Base-by-base conservation (phyloP, 257 asterid species). In the Solanum dulcamara region DNA sequence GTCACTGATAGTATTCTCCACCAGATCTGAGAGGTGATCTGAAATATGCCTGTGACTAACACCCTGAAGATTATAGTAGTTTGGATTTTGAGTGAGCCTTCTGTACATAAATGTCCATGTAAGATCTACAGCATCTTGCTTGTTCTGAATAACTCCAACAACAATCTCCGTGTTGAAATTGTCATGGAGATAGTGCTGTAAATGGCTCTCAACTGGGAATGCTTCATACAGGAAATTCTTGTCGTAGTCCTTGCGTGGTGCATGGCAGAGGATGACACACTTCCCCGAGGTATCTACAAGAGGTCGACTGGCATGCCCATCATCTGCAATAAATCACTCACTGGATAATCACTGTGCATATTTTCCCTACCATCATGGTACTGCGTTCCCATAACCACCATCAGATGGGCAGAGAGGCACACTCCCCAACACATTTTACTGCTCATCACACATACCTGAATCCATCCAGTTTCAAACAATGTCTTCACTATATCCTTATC, bases 271-370 rank as follows among this genome's bases (percentile, higher is more conserved):
- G 20, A 89, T 89, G 67, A 89, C 88, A 84, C 92, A 89, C 81
- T 88, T 89, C 64, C 92, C 90, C 1, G 91, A 87, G 30, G 84
- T 87, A 75, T 89, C 90, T 83, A 87, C 84, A 59, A 89, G 88
- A 74, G 91, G 91, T 50, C 89, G 88, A 66, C 90, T 88, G 57
- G 92, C 90, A 86, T 88, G 92, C 90, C 92, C 90, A 89, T 88
- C 92, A 89, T 88, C 87, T 89, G 92, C 85, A 89, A 86, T 53
- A 89, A 84, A 80, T 88, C 90, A 59, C 89, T 86, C 13, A 89
- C 90, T 24, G 90, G 89, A 70, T 89, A 89, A 71, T 86, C 92
- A 75, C 85, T 87, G 66, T 87, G 88, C 60, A 89, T 89, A 75
- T 86, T 88, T 84, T 89, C 88, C 70, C 84, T 44, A 68, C 90